Conservation (phyloP, 768 basidiomycete species). For the Lactifluus subvellereus region DNA sequence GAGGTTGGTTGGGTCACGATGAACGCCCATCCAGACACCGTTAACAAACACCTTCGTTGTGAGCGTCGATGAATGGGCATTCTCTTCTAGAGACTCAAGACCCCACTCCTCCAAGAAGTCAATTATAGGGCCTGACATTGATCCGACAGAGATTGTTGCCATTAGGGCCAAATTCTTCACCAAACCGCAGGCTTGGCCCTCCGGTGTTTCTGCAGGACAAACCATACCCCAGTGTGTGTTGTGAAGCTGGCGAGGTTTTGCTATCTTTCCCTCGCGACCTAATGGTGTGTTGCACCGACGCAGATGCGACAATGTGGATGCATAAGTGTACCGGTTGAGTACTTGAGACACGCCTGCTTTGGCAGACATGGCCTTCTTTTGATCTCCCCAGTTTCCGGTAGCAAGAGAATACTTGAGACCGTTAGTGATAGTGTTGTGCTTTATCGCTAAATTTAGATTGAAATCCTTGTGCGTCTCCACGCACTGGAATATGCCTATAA, state of each 20-base stretch:
- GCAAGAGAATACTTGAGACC: constrained; percentile 97
- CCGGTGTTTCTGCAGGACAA: constrained; percentile 98
- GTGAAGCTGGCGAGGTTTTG: constrained; percentile 97
- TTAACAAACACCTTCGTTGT: constrained; percentile 98
- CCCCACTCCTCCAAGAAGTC: constrained; percentile 99
- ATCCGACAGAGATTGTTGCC: constrained; percentile 97
- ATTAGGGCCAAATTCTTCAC: constrained; percentile 98
- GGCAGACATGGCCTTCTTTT: constrained; percentile 96
- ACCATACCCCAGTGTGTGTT: constrained; percentile 99
- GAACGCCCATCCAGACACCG: constrained; percentile 99
- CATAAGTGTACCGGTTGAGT: constrained; percentile 96
- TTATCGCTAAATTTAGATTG: constrained; percentile 84
- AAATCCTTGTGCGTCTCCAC: constrained; percentile 96
- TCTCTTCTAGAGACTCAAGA: constrained; percentile 90
- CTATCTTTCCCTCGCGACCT: constrained; percentile 97
- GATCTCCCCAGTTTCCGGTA: constrained; percentile 99
- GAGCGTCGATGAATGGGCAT: constrained; percentile 74
- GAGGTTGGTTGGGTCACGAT: constrained; percentile 88
- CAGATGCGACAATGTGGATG: constrained; percentile 94
- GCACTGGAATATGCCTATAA: constrained; percentile 49
- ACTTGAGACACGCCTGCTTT: constrained; percentile 99
- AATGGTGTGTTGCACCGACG: constrained; percentile 98
- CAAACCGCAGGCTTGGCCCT: constrained; percentile 98
- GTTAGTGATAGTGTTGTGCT: constrained; percentile 95
- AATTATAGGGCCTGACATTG: constrained; percentile 90